Evolutionary conservation across 768 basidiomycete species (phyloP).

Genomic region (Dioszegia hungarica): DNA sequence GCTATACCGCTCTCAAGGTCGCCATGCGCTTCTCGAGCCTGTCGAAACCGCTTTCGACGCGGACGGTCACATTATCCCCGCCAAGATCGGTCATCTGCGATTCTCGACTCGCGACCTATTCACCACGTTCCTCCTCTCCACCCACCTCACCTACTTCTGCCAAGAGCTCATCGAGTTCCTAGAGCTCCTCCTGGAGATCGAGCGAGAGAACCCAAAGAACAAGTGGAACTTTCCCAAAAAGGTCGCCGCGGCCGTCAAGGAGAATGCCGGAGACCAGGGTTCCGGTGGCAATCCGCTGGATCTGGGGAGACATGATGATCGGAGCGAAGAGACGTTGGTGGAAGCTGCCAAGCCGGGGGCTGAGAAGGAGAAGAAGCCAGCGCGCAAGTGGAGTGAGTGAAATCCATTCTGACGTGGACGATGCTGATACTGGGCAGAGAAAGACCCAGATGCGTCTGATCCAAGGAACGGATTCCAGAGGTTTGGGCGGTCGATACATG

Average conservation of each 20-base stretch:
- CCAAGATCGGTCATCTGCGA: conserved; percentile 4
- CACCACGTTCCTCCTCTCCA: conserved; percentile 55
- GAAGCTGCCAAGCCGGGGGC: conserved; percentile 33
- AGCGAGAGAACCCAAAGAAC: conserved; percentile 47
- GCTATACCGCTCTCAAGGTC: conserved; percentile 26
- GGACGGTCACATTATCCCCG: conserved; percentile 24
- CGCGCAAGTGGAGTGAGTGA: neutral
- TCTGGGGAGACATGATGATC: conserved; percentile 21
- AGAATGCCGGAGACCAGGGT: conserved; percentile 28
- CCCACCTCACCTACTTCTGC: conserved; percentile 52
- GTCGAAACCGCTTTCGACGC: conserved; percentile 51
- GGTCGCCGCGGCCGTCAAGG: conserved; percentile 47
- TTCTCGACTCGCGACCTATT: conserved; percentile 52
- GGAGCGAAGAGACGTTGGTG: conserved; percentile 12
- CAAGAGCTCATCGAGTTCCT: conserved; percentile 50
- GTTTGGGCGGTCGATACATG: conserved; percentile 49
- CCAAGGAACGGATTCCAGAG: conserved; percentile 53
- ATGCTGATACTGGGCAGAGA: conserved; percentile 1
- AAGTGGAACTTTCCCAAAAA: conserved; percentile 54
- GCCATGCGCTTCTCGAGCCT: conserved; percentile 52
- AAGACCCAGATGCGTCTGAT: conserved; percentile 55
- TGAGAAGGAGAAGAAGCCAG: conserved; percentile 8
- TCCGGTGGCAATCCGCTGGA: conserved; percentile 38
- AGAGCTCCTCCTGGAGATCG: conserved; percentile 50
- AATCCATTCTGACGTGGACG: no score